Base-by-base conservation (phyloP, 129 eudicot species). In the Pulicaria dysenterica region DNA sequence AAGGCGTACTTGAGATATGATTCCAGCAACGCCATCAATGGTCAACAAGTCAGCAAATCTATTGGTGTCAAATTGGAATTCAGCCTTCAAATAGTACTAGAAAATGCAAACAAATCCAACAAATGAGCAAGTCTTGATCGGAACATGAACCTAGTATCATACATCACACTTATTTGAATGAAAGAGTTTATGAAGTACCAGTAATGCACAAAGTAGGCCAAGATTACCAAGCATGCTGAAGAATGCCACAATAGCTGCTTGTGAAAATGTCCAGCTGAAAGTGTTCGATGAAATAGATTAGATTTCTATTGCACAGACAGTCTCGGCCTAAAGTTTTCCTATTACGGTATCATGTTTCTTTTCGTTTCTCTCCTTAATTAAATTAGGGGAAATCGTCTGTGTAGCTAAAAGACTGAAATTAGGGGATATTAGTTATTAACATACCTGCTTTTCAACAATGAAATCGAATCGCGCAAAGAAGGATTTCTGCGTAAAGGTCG, bases 81-180 rank as follows among this genome's bases (percentile, higher is more conserved):
- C 75, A 10, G 97, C 90, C 81, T 84, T 88, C 76, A 91, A 76
- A 82, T 83, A 91, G 58, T 83, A 91, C 97, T 91, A 85, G 79
- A 77, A 50, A 38, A 58, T 48, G 45, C 67, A 67, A 58, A 55
- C 40, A 72, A 59, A 72, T 45, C 16, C 50, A 69, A 69, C 10
- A 19, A 69, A 16, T 8, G 31, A 61, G 19, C 46, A 65, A 44
- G 51, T 46, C 38, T 44, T 45, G 71, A 65, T 65, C 12, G 31
- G 31, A 24, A 24, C 31, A 24, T 24, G 31, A 24, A 24, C 31
- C 31, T 24, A 24, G 31, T 24, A 24, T 24, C 31, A 24, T 24
- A 24, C 1, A 24, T 24, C 31, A 24, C 31, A 24, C 31, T 24
- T 24, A 58, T 24, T 24, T 24, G 31, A 24, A 69, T 58, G 44